A percentile compares a stretch with the other conserved stretches of the same genome.
These are phyloP conservation scores for Echites panduratus DNA, from an alignment of 257 asterid species.

Conservation along the genomic window DNA sequence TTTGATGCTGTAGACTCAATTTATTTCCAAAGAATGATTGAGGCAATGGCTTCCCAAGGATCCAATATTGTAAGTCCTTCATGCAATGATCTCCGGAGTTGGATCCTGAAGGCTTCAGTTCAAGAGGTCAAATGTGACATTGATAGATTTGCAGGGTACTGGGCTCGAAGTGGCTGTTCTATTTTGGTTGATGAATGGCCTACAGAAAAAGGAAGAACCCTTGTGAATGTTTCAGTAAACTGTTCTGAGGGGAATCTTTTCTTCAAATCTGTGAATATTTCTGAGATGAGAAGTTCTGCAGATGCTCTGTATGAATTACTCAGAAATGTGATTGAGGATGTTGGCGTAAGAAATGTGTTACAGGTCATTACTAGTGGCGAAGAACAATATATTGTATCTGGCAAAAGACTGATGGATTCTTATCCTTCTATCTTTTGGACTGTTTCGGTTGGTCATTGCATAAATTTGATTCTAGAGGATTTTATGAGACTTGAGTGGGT, in stretches of 20 bases:
- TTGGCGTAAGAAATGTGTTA: constrained; percentile 64
- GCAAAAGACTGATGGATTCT: constrained; percentile 51
- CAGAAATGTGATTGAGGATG: constrained; percentile 66
- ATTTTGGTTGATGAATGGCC: constrained; percentile 63
- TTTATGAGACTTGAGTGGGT: constrained; percentile 50
- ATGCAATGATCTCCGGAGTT: constrained; percentile 67
- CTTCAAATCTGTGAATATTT: constrained; percentile 66
- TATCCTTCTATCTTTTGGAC: constrained; percentile 80
- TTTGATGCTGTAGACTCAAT: constrained; percentile 60
- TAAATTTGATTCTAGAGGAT: constrained; percentile 76
- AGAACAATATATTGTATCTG: constrained; percentile 57
- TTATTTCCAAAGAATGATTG: constrained; percentile 78
- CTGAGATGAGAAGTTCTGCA: constrained; percentile 41
- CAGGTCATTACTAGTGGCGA: constrained; percentile 76
- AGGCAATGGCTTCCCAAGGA: constrained; percentile 67
- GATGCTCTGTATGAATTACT: constrained; percentile 60
- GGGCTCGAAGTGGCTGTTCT: constrained; percentile 77
- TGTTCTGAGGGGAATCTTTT: constrained; percentile 67
- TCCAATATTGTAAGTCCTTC: constrained; percentile 53
- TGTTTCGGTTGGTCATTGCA: constrained; percentile 72
- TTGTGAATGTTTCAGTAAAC: constrained; percentile 51
- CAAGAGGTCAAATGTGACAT: constrained; percentile 60
- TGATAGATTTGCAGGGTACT: constrained; percentile 45
- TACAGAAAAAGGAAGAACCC: constrained; percentile 53
- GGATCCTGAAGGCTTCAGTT: constrained; percentile 55